A percentile compares a stretch with the other conserved stretches of the same genome.
Evolutionary conservation across 192 early-diverging fungal species (phyloP).

Genomic region (Rhizophagus clarus): DNA sequence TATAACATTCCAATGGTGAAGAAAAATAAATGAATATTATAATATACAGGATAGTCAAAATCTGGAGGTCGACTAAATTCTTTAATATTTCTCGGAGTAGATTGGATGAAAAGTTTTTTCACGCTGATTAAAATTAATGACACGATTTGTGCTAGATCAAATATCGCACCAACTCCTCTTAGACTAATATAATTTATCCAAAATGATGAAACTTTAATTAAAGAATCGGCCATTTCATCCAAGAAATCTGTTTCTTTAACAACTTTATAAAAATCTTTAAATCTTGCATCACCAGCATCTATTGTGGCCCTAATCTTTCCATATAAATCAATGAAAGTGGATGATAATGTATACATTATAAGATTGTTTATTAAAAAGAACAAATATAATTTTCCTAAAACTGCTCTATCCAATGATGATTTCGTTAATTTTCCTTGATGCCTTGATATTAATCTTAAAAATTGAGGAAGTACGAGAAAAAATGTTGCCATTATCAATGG

Average conservation of each 20-base stretch:
- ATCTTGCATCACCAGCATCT: neutral
- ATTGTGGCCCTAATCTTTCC: conserved; percentile 35
- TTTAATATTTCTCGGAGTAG: conserved; percentile 71
- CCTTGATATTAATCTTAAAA: conserved; percentile 62
- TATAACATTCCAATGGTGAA: conserved; percentile 74
- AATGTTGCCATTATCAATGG: conserved; percentile 68
- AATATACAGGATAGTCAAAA: conserved; percentile 72
- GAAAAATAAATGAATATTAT: conserved; percentile 69
- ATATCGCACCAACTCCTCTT: conserved; percentile 60
- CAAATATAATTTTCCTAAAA: conserved; percentile 71
- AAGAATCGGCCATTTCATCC: conserved; percentile 38
- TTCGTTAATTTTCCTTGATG: conserved; percentile 73
- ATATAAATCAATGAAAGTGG: conserved; percentile 34
- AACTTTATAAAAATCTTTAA: conserved; percentile 39
- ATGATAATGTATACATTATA: conserved; percentile 61
- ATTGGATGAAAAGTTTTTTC: conserved; percentile 58
- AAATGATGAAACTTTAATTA: conserved; percentile 60
- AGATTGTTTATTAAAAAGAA: conserved; percentile 76
- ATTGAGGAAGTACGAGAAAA: conserved; percentile 64
- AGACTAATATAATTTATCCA: conserved; percentile 80
- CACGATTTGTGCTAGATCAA: conserved; percentile 71
- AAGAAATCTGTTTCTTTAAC: conserved; percentile 39
- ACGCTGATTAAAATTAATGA: conserved; percentile 54
- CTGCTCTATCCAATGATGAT: conserved; percentile 68
- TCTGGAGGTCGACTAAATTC: conserved; percentile 65